Evolutionary conservation across 1,284 basidiomycete genomes (phyloP).

Genomic region (Puccinia coronata): DNA sequence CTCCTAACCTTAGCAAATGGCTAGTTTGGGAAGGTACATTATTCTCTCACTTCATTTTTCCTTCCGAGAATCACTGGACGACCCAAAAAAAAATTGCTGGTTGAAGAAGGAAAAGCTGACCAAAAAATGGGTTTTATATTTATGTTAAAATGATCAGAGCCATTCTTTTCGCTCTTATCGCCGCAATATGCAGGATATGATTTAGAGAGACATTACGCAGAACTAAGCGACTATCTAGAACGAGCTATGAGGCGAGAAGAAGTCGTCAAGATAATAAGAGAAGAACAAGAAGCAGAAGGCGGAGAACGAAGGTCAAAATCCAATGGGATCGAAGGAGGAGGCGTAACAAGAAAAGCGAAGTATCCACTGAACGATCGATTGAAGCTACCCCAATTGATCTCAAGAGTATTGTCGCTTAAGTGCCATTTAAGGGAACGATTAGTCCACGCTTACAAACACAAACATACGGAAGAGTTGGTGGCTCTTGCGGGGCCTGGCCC

Average conservation of each 20-base stretch:
- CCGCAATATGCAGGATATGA: slow-evolving; percentile 55
- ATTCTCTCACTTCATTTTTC: slow-evolving; percentile 50
- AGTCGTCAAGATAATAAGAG: slow-evolving; percentile 48
- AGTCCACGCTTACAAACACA: slow-evolving; percentile 51
- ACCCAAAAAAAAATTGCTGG: no score
- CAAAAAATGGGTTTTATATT: neutral
- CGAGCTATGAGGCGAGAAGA: no score
- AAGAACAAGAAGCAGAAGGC: neutral
- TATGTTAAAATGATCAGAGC: slow-evolving; percentile 51
- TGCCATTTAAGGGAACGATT: slow-evolving; percentile 55
- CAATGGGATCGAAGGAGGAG: slow-evolving; percentile 39
- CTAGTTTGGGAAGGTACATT: slow-evolving; percentile 58
- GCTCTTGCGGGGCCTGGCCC: slow-evolving; percentile 52
- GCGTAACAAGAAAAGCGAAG: slow-evolving; percentile 41
- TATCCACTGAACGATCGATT: slow-evolving; percentile 54
- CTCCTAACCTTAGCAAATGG: slow-evolving; percentile 59
- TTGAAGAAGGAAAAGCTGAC: no score
- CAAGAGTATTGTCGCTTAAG: slow-evolving; percentile 54
- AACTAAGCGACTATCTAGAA: slow-evolving; percentile 53
- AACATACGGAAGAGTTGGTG: slow-evolving; percentile 52
- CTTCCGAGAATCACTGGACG: neutral
- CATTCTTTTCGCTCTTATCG: slow-evolving; percentile 55
- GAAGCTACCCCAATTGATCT: slow-evolving; percentile 53
- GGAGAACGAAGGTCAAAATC: neutral
- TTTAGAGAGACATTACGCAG: slow-evolving; percentile 54